A percentile compares a stretch with the other conserved stretches of the same genome.
Evolutionary conservation across 805 yeast species (phyloP).

Genomic region (Phaffomyces thermotolerans): DNA sequence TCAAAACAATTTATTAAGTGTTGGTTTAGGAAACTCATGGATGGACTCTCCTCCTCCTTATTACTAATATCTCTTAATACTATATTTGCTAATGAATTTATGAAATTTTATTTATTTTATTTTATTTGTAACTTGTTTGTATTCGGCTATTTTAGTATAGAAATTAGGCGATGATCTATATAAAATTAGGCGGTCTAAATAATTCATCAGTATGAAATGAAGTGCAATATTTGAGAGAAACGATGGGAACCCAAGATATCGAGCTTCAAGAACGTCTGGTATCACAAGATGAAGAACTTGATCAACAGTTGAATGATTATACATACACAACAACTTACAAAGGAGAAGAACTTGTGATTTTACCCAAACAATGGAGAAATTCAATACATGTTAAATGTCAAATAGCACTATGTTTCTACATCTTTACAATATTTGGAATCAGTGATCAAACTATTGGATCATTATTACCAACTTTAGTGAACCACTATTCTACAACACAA

Average conservation of each 20-base stretch:
- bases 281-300: background rate
- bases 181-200: too few relatives aligned
- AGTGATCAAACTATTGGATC: constrained; percentile 59
- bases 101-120: background rate
- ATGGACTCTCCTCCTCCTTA: constrained; percentile 16
- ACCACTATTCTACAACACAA: constrained; percentile 41
- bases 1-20: constrained; percentile 17
- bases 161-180: too few relatives aligned
- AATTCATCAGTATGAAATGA: too few relatives aligned
- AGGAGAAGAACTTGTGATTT: constrained; percentile 3
- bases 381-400: constrained; percentile 38
- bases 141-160: too few relatives aligned
- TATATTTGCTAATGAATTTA: background rate
- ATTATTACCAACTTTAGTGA: constrained; percentile 43
- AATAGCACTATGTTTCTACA: constrained; percentile 30
- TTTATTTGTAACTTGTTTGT: too few relatives aligned
- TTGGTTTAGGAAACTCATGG: constrained; percentile 13
- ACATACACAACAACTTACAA: background rate
- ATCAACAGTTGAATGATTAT: background rate
- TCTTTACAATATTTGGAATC: constrained; percentile 44
- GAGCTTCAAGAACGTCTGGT: background rate
- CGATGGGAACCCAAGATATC: background rate
- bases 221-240: too few relatives aligned
- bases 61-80: background rate
- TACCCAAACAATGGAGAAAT: constrained; percentile 18